Evolutionary conservation across 805 yeast genomes (phyloP), one percentile per base, ranked within the genome.

Genomic region (Metschnikowia lochheadii): DNA sequence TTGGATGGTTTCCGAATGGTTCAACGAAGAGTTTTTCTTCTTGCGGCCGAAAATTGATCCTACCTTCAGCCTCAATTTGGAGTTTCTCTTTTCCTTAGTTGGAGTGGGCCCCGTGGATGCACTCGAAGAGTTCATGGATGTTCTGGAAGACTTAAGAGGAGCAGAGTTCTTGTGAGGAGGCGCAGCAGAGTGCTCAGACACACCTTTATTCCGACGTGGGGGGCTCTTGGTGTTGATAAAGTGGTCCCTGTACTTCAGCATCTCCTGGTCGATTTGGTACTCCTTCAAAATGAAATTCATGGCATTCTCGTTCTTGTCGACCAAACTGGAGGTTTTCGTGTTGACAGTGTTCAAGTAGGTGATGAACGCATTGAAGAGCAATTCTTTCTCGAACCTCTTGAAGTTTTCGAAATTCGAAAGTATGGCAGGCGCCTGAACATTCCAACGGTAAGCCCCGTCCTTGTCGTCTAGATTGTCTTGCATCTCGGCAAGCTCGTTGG

Each of bases 361-460:
- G 49, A 91, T 74, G 49, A 84, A 77, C 48, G 83, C 83, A 62
- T 88, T 84, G 53, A 89, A 71, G 51, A 82, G 53, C 56, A 76
- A 52, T 68, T 74, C 66, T 81, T 75, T 69, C 88, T 82, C 66
- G 71, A 70, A 60, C 36, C 71, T 76, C 64, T 89, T 96, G 57
- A 85, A 82, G 54, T 75, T 76, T 62, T 89, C 94, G 63, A 89
- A 85, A 56, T 81, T 81, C 57, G 84, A 84, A 62, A 87, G 85
- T 40, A 86, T 81, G 49, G 78, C 81, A 2, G 96, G 92, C 2
- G 94, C 92, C 63, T 84, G 83, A 48, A 80, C 72, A 54, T 83
- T 84, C 96, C 96, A 89, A 58, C 80, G 78, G 34, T 73, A 73
- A 48, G 78, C 82, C 32, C 81, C 77, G 44, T 68, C 59, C 45